These are phyloP conservation scores for Fragaria nilgerrensis DNA, from an alignment of 306 rosid species.

Conservation along the genomic window DNA sequence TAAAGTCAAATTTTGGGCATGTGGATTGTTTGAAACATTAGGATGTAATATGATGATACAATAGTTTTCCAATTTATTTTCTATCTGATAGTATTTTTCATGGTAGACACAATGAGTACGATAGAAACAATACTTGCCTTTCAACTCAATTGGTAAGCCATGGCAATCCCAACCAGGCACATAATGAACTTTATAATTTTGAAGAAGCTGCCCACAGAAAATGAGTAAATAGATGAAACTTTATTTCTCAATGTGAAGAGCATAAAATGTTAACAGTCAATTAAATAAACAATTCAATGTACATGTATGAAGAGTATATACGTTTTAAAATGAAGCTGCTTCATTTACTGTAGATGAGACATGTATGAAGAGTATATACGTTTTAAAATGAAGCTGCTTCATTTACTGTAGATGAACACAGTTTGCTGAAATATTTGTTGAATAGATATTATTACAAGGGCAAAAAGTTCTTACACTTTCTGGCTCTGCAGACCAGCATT, in stretches of 20 bases:
- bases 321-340: neutral
- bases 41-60: neutral
- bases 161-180: constrained; percentile 99
- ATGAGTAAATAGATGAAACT: constrained; percentile 5
- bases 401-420: neutral
- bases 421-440: neutral
- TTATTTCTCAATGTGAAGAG: neutral
- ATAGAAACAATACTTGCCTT: constrained; percentile 60
- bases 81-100: neutral
- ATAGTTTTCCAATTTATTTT: neutral
- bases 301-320: neutral
- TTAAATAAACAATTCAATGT: neutral
- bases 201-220: constrained; percentile 72
- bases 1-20: neutral
- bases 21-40: neutral
- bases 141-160: constrained; percentile 96
- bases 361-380: neutral
- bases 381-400: constrained; percentile 7
- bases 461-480: neutral
- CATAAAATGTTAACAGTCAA: neutral
- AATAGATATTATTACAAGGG: neutral
- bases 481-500: neutral
- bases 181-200: constrained; percentile 79
- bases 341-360: neutral
- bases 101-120: constrained; percentile 17